A percentile compares a stretch with the other conserved stretches of the same genome.
Conservation (phyloP, 352 stramenopile genomes). For the Phytopythium chamaehyphon region DNA sequence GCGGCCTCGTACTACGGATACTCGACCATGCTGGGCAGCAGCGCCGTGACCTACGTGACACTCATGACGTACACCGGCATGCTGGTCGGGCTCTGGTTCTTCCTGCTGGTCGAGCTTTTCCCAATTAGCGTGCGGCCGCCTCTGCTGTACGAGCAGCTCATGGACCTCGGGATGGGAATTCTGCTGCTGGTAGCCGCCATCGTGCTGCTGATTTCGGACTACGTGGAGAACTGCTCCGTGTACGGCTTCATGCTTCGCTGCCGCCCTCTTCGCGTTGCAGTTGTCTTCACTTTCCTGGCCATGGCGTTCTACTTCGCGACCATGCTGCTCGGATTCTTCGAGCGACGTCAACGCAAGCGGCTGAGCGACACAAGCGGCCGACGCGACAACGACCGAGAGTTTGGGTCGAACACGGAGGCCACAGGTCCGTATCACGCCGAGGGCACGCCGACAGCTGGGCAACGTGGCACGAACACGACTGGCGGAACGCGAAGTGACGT, state of each 20-base stretch:
- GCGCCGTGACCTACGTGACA: constrained; percentile 47
- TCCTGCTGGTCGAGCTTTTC: constrained; percentile 42
- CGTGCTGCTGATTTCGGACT: constrained; percentile 65
- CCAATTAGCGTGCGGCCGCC: constrained; percentile 34
- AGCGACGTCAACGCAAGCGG: constrained; percentile 9
- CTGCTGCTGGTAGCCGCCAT: constrained; percentile 60
- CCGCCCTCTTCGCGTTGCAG: constrained; percentile 35
- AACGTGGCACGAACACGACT: background rate
- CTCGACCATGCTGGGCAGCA: constrained; percentile 65
- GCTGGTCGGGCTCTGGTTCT: constrained; percentile 50
- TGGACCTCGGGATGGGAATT: constrained; percentile 52
- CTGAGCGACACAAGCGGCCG: constrained; percentile 12
- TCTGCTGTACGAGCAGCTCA: constrained; percentile 37
- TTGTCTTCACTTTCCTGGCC: constrained; percentile 67
- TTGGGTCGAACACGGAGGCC: constrained; percentile 6
- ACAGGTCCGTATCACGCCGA: constrained; percentile 6
- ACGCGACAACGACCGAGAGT: constrained; percentile 7
- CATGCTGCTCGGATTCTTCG: constrained; percentile 50
- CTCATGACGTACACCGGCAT: constrained; percentile 66
- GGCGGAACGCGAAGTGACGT: background rate
- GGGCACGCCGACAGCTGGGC: constrained; percentile 7
- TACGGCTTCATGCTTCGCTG: constrained; percentile 75
- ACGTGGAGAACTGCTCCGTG: constrained; percentile 51
- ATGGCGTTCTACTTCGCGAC: constrained; percentile 45
- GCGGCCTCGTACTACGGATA: constrained; percentile 62